Evolutionary conservation across 192 early-diverging fungal genomes (phyloP), one percentile per base, ranked within the genome.

Genomic region (Coemansia sp.): DNA sequence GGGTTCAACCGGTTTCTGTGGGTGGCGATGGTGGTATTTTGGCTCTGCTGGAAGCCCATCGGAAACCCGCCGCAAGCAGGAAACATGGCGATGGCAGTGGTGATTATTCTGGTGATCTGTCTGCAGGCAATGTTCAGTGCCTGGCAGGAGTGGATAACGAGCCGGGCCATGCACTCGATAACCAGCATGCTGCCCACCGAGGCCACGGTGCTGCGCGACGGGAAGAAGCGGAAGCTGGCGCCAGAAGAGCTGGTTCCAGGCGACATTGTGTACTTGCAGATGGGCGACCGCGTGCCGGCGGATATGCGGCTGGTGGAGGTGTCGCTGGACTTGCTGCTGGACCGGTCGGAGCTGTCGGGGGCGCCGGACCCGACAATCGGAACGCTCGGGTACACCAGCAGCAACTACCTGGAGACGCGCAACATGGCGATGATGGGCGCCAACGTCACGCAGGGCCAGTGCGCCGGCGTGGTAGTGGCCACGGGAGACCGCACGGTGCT

Each of bases 361-460:
- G 86, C 88, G 56, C 67, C 82, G 7, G 82, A 87, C 17, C 76
- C 85, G 6, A 81, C 92, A 20, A 68, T 75, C 36, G 89, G 81
- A 15, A 81, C 79, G 11, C 75, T 77, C 28, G 69, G 82, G 15
- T 42, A 61, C 40, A 94, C 90, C 6, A 87, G 87, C 78, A 77
- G 81, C 5, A 89, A 87, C 53, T 82, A 85, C 45, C 62, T 92
- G 28, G 92, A 93, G 71, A 85, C 85, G 12, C 83, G 85, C 54
- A 94, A 94, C 56, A 79, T 96, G 58, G 90, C 86, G 23, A 83
- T 96, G 64, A 84, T 85, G 80, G 83, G 80, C 40, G 84, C 81
- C 12, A 75, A 83, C 44, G 82, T 91, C 15, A 82, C 85, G 4
- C 81, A 90, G 58, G 93, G 93, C 39, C 67, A 66, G 14, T 87